phyloP scores from a whole-genome alignment of 164 flowering plant genomes.

The Protea cynaroides region DNA sequence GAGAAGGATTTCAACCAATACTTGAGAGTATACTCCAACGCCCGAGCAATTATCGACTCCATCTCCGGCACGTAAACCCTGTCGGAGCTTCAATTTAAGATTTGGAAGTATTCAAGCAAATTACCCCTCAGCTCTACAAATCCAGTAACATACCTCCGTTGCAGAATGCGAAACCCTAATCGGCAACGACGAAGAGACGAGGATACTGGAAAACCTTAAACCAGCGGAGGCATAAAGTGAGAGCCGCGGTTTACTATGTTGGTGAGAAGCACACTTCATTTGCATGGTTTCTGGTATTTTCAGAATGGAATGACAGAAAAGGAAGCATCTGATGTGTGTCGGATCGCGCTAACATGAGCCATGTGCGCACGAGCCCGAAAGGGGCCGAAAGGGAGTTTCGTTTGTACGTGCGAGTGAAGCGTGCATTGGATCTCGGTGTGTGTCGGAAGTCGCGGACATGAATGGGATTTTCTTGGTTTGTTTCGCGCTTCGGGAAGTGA shows the following conservation, averaged over 20 bases:
- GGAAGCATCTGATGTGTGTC: background rate
- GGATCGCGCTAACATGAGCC: constrained; percentile 8
- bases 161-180: constrained; percentile 3
- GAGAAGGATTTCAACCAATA: constrained; percentile 94
- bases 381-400: too few relatives aligned
- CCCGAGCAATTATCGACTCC: constrained; percentile 90
- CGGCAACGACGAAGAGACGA: background rate
- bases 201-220: constrained; percentile 1
- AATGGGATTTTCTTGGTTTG: constrained; percentile 5
- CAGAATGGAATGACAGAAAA: background rate
- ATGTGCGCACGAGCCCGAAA: background rate
- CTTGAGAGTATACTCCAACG: constrained; percentile 93
- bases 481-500: background rate
- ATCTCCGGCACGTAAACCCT: constrained; percentile 19
- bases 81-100: constrained; percentile 1
- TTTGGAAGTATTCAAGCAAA: background rate
- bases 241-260: background rate
- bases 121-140: constrained; percentile 2
- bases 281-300: constrained; percentile 8
- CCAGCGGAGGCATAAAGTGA: background rate
- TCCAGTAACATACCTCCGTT: background rate
- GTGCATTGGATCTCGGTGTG: constrained; percentile 6
- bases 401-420: background rate
- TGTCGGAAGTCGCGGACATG: constrained; percentile 7
- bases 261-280: background rate